Evolutionary conservation across 106 monocot species (phyloP).

Genomic region (Phalaenopsis equestris): DNA sequence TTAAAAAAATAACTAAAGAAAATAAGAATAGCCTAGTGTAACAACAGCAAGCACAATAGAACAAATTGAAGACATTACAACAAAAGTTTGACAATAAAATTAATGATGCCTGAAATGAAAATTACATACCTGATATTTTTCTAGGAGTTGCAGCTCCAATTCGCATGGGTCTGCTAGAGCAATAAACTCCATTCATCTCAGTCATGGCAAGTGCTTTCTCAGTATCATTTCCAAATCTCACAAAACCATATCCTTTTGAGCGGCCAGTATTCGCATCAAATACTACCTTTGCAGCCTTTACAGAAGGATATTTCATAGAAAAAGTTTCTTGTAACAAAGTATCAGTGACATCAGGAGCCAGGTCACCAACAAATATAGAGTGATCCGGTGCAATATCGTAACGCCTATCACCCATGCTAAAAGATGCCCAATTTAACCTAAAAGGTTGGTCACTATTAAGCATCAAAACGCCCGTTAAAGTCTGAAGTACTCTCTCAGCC

Average conservation of each 20-base stretch:
- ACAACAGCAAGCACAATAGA: neutral
- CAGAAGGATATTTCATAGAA: slow-evolving; percentile 24
- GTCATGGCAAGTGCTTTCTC: slow-evolving; percentile 32
- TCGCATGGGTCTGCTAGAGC: slow-evolving; percentile 30
- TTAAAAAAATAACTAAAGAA: neutral
- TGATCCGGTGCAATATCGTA: slow-evolving; percentile 39
- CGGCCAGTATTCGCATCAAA: slow-evolving; percentile 33
- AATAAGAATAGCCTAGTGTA: neutral
- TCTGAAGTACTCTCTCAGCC: slow-evolving; percentile 49
- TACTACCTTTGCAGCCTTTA: slow-evolving; percentile 37
- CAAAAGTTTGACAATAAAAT: neutral
- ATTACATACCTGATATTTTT: slow-evolving; percentile 18
- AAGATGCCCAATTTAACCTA: slow-evolving; percentile 61
- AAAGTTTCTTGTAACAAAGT: slow-evolving; percentile 31
- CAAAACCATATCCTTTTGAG: slow-evolving; percentile 41
- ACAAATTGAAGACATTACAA: neutral
- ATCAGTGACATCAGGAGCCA: slow-evolving; percentile 38
- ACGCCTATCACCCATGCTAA: slow-evolving; percentile 53
- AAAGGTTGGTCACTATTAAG: slow-evolving; percentile 60
- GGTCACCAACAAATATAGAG: slow-evolving; percentile 64
- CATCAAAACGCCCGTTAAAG: slow-evolving; percentile 47
- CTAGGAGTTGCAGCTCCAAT: slow-evolving; percentile 35
- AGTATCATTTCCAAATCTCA: slow-evolving; percentile 39
- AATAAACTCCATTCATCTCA: slow-evolving; percentile 41
- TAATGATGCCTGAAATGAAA: neutral